Evolutionary conservation across 2,329 filamentous ascomycete species (phyloP).

Genomic region (Fusarium sp.): DNA sequence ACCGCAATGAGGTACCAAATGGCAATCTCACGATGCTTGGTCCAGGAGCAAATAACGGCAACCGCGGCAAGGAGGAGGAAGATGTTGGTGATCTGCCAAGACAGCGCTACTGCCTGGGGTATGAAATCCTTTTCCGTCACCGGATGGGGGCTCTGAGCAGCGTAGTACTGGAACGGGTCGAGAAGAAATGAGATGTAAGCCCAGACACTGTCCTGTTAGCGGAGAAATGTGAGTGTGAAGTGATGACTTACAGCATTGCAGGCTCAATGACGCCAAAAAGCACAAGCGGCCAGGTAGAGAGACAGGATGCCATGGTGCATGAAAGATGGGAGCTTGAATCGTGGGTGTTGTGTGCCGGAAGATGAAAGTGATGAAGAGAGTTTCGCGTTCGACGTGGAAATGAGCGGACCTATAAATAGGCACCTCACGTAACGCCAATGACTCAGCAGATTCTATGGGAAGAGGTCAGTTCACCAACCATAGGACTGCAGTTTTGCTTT

Average conservation of each 20-base stretch:
- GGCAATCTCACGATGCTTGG: conserved; percentile 3
- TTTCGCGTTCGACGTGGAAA: too few relatives aligned
- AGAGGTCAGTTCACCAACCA: too few relatives aligned
- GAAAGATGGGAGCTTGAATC: too few relatives aligned
- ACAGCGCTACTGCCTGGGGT: conserved; percentile 5
- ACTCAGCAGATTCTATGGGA: too few relatives aligned
- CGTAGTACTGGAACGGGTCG: conserved; percentile 13
- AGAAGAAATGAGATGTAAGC: conserved; percentile 10
- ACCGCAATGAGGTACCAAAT: conserved; percentile 4
- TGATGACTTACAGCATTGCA: conserved; percentile 2
- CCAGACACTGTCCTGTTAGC: conserved; percentile 4
- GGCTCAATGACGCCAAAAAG: conserved; percentile 1
- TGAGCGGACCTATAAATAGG: too few relatives aligned
- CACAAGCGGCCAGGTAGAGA: neutral
- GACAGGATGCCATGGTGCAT: neutral
- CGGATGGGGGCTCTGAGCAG: conserved; percentile 4
- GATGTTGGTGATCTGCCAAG: conserved; percentile 16
- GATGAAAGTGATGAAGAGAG: too few relatives aligned
- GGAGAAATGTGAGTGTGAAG: neutral
- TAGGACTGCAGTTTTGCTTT: too few relatives aligned
- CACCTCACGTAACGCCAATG: too few relatives aligned
- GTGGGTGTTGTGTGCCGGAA: too few relatives aligned
- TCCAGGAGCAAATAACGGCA: conserved; percentile 17
- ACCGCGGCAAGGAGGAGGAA: neutral
- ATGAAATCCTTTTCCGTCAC: conserved; percentile 7